phyloP scores from a whole-genome alignment of 306 rosid genomes.

The Prunus dulcis region DNA sequence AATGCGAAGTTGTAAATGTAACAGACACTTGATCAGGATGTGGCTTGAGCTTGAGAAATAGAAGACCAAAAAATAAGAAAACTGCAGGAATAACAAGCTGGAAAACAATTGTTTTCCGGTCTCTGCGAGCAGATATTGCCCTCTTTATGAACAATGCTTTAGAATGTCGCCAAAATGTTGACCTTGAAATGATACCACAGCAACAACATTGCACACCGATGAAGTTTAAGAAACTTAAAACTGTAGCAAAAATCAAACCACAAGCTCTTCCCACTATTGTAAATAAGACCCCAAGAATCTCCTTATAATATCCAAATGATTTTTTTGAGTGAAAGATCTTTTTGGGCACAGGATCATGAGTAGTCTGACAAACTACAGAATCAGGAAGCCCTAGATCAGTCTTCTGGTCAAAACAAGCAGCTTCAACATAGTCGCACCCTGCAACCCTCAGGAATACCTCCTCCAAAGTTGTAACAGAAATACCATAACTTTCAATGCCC shows the following conservation, averaged over 20 bases:
- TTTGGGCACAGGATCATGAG: slow-evolving; percentile 40
- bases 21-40: slow-evolving; percentile 88
- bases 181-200: slow-evolving; percentile 69
- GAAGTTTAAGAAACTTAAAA: slow-evolving; percentile 57
- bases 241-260: slow-evolving; percentile 47
- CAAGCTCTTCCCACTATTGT: slow-evolving; percentile 57
- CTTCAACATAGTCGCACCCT: slow-evolving; percentile 68
- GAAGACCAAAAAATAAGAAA: slow-evolving; percentile 84
- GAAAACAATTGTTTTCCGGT: slow-evolving; percentile 78
- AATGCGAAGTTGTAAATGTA: slow-evolving; percentile 79
- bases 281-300: slow-evolving; percentile 52
- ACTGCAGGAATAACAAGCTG: slow-evolving; percentile 90
- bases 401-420: slow-evolving; percentile 49
- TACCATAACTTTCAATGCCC: slow-evolving; percentile 94
- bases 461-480: slow-evolving; percentile 95
- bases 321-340: slow-evolving; percentile 37
- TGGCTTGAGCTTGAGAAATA: slow-evolving; percentile 90
- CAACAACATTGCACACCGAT: slow-evolving; percentile 55
- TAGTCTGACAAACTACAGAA: slow-evolving; percentile 42
- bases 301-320: slow-evolving; percentile 48
- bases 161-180: slow-evolving; percentile 83
- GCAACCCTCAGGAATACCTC: slow-evolving; percentile 97
- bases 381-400: slow-evolving; percentile 30
- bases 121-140: slow-evolving; percentile 92
- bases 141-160: slow-evolving; percentile 82